Evolutionary conservation across 495 filamentous ascomycete species (phyloP), one percentile per base, ranked within the genome.

Genomic region (Amorphotheca resinae): DNA sequence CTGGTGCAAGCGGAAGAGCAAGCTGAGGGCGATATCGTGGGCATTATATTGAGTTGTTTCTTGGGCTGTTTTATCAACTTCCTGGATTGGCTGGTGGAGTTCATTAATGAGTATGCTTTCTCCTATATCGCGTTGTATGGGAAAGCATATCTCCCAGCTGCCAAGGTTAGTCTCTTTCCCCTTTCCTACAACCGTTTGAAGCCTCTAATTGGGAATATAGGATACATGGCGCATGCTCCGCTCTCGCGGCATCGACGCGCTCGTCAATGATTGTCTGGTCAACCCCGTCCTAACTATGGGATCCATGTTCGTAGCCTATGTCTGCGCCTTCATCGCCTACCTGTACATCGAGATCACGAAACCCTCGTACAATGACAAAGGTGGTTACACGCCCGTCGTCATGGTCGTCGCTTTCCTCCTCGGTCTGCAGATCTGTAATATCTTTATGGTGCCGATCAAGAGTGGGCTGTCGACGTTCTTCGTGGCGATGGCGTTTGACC

Each of bases 91-190:
- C 77, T 81, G 0, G 77, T 89, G 3, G 72, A 84, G 43, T 85
- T 79, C 59, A 61, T 85, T 54, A 83, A 82, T 52, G 62, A 84
- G 52, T 95, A 94, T 51, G 87, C 86, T 0, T 95, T 94, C 61
- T 84, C 78, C 15, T 80, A 94, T 59, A 93, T 96, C 54, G 87
- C 89, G 0, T 66, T 95, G 1, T 93, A 95, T 55, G 88, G 88
- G 18, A 88, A 91, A 53, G 60, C 80, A 0, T 95, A 93, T 55
- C 71, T 94, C 41, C 70, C 76, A 3, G 77, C 86, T 2, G 87
- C 87, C 2, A 94, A 89, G 58, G 84, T 51, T 44, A 11, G 18
- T 39, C 42, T 33, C 23, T 36, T 40, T 25, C 39, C 18, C 22
- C 33, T 46, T 22, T 28, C 33, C 34, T 34, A 9, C 12, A 5